phyloP scores from a whole-genome alignment of 1,139 yeast genomes.

The Yamadazyma conglobata region DNA sequence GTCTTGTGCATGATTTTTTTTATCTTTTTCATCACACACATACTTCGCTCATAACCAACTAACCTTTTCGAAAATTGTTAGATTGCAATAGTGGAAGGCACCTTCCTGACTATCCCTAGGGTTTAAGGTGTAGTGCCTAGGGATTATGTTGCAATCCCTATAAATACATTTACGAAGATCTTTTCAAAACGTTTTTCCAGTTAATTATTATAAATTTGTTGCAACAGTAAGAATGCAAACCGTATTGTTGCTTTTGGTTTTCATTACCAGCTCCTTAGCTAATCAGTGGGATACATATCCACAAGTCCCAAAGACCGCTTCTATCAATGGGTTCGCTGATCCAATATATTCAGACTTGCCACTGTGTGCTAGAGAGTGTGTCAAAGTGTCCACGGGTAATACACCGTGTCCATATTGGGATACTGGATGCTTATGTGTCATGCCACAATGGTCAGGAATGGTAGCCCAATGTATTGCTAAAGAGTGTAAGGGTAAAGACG shows the following conservation, averaged over 20 bases:
- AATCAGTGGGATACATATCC: conserved; percentile 40
- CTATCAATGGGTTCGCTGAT: conserved; percentile 52
- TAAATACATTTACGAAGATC: too few relatives aligned
- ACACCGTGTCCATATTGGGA: conserved; percentile 55
- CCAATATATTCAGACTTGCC: conserved; percentile 42
- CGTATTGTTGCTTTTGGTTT: conserved; percentile 2
- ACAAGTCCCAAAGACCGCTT: conserved; percentile 45
- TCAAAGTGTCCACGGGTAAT: conserved; percentile 28
- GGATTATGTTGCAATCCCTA: too few relatives aligned
- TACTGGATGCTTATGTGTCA: conserved; percentile 51
- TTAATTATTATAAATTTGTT: background rate
- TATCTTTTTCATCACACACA: too few relatives aligned
- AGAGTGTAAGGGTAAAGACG: conserved; percentile 38
- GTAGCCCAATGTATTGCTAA: conserved; percentile 46
- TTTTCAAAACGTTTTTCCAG: too few relatives aligned
- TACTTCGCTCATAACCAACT: too few relatives aligned
- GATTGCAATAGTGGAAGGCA: too few relatives aligned
- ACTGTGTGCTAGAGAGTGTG: conserved; percentile 43
- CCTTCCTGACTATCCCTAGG: too few relatives aligned
- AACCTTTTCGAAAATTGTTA: too few relatives aligned
- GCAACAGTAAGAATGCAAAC: conserved; percentile 5
- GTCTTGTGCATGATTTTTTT: too few relatives aligned
- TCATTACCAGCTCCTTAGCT: conserved; percentile 7
- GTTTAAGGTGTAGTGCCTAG: too few relatives aligned
- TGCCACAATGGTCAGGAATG: conserved; percentile 47